These are phyloP conservation scores for Pichia sp. DNA, from an alignment of 1,139 yeast species.

Conservation along the genomic window DNA sequence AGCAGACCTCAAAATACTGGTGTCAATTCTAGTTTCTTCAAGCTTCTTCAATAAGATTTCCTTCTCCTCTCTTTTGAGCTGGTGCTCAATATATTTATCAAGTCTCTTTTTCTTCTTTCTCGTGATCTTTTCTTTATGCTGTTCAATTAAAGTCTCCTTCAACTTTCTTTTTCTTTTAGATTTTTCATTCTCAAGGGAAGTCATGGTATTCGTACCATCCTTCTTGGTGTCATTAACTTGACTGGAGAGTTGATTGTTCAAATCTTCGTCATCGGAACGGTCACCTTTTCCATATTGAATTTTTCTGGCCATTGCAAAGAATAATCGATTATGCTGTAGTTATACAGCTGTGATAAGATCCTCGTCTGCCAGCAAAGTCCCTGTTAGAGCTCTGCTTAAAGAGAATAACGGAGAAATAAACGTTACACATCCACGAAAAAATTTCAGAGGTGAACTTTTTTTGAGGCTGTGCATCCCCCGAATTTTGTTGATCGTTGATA, in stretches of 20 bases:
- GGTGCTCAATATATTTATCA: slow-evolving; percentile 80
- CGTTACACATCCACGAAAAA: no score
- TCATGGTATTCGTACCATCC: slow-evolving; percentile 4
- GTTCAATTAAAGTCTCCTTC: slow-evolving; percentile 49
- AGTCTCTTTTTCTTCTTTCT: slow-evolving; percentile 68
- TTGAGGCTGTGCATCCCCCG: no score
- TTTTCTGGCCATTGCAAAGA: slow-evolving; percentile 8
- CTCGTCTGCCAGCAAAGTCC: no score
- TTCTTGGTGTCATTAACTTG: background rate
- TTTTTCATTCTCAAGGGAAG: slow-evolving; percentile 43
- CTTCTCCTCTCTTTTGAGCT: slow-evolving; percentile 83
- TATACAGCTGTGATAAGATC: no score
- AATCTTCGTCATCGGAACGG: background rate
- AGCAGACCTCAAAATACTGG: slow-evolving; percentile 59
- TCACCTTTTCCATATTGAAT: slow-evolving; percentile 18
- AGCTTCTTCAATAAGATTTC: slow-evolving; percentile 69
- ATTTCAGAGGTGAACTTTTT: no score
- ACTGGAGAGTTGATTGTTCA: no score
- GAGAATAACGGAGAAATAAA: no score
- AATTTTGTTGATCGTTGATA: no score
- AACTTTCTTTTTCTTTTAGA: slow-evolving; percentile 58
- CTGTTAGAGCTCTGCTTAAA: no score
- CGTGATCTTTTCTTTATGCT: slow-evolving; percentile 60
- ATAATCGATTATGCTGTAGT: no score
- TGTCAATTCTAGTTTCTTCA: slow-evolving; percentile 64